phyloP scores from a whole-genome alignment of 305 asterid species.

The Fraxinus sp. region DNA sequence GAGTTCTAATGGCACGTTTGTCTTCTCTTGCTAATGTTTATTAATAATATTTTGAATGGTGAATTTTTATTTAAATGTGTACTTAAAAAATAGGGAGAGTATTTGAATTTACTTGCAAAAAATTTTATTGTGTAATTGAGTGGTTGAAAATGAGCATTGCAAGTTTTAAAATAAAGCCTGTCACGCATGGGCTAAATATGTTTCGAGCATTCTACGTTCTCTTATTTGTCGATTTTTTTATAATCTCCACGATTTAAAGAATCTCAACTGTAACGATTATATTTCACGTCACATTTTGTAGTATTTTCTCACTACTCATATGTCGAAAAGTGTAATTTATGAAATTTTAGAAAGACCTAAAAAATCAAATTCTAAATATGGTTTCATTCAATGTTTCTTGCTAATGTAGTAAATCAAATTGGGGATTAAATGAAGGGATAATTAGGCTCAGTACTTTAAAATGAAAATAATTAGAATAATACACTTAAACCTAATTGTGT shows the following conservation, averaged over 20 bases:
- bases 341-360: not conserved
- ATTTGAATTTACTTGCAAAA: no score
- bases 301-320: not conserved
- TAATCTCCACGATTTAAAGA: not conserved
- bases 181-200: not conserved
- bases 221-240: not conserved
- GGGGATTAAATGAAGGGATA: not conserved
- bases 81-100: not conserved
- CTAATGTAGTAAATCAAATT: not conserved
- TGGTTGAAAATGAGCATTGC: no score
- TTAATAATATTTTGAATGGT: not conserved
- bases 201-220: no score
- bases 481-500: no score
- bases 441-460: no score
- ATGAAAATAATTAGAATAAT: no score
- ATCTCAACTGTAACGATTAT: not conserved
- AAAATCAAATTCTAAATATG: no score
- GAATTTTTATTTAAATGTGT: not conserved
- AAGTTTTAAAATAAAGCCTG: not conserved
- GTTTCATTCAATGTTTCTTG: not conserved
- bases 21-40: not conserved
- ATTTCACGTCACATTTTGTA: not conserved
- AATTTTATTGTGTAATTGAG: no score
- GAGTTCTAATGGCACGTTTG: not conserved
- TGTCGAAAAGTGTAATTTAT: not conserved